A percentile compares a stretch with the other conserved stretches of the same genome.
Evolutionary conservation across 495 filamentous ascomycete genomes (phyloP).

Genomic region (Tuber magnatum): DNA sequence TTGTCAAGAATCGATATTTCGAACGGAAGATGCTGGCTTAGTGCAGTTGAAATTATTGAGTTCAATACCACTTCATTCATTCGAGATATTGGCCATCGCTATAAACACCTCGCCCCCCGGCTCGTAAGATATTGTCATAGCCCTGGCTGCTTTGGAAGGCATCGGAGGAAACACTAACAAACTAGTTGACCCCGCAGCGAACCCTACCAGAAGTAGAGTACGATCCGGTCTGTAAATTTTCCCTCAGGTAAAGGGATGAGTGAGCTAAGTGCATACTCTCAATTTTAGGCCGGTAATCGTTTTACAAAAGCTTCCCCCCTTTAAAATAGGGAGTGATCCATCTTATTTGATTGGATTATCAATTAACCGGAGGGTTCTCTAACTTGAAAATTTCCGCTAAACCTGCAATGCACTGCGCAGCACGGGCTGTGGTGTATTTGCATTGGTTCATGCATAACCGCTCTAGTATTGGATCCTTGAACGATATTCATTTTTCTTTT

Average conservation of each 20-base stretch:
- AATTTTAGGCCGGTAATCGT: neutral
- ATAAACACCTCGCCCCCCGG: neutral
- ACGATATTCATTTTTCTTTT: neutral
- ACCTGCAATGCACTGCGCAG: neutral
- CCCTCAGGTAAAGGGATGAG: neutral
- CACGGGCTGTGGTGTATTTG: neutral
- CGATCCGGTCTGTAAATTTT: too few relatives aligned
- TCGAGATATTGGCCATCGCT: neutral
- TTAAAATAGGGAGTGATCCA: neutral
- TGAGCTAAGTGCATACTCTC: neutral
- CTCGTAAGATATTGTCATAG: neutral
- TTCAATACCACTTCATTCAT: neutral
- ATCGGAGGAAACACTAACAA: neutral
- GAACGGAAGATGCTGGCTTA: neutral
- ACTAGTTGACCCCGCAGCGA: neutral
- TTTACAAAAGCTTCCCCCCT: neutral
- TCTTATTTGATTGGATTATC: neutral
- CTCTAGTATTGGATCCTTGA: neutral
- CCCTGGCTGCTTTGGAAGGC: neutral
- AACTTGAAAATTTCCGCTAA: neutral
- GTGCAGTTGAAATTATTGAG: neutral
- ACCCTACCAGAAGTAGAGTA: neutral
- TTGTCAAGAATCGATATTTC: neutral
- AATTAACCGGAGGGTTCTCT: neutral
- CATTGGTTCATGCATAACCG: neutral